A percentile compares a stretch with the other conserved stretches of the same genome.
Evolutionary conservation across 139 green algal genomes (phyloP).

Genomic region (Tetradesmus obliquus): DNA sequence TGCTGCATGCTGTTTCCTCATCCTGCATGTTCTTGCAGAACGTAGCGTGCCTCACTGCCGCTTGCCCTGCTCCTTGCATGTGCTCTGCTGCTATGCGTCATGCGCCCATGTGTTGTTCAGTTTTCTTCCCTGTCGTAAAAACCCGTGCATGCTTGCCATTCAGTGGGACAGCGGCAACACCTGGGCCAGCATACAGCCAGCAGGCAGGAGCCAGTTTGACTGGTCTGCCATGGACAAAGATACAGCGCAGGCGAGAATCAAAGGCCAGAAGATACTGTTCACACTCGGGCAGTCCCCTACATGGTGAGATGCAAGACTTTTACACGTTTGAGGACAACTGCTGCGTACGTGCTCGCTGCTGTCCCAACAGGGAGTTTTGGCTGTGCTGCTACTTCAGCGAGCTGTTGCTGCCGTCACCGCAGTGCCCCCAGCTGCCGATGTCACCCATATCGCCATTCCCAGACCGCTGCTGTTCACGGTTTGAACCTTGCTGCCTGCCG

Average conservation of each 20-base stretch:
- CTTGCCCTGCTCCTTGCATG: not conserved
- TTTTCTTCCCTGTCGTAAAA: not conserved
- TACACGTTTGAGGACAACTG: no score
- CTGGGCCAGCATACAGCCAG: not conserved
- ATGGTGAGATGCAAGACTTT: not conserved
- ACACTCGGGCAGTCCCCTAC: slow-evolving; percentile 12
- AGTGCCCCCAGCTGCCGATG: no score
- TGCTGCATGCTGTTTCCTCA: no score
- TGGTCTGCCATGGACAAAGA: not conserved
- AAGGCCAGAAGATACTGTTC: slow-evolving; percentile 4
- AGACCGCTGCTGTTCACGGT: no score
- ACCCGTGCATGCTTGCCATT: not conserved
- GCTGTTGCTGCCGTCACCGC: no score
- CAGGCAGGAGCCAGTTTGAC: not conserved
- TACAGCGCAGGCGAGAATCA: not conserved
- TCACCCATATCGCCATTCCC: no score
- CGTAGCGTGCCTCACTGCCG: no score
- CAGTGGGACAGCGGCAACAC: slow-evolving; percentile 10
- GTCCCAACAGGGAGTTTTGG: not conserved
- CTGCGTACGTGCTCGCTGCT: no score
- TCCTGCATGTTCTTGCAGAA: no score
- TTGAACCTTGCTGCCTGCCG: not conserved
- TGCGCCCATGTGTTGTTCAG: not conserved
- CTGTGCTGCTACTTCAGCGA: no score
- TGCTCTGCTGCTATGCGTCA: not conserved